Conservation (phyloP, 345 rosid genomes). For the Eucalyptus polybractea region DNA sequence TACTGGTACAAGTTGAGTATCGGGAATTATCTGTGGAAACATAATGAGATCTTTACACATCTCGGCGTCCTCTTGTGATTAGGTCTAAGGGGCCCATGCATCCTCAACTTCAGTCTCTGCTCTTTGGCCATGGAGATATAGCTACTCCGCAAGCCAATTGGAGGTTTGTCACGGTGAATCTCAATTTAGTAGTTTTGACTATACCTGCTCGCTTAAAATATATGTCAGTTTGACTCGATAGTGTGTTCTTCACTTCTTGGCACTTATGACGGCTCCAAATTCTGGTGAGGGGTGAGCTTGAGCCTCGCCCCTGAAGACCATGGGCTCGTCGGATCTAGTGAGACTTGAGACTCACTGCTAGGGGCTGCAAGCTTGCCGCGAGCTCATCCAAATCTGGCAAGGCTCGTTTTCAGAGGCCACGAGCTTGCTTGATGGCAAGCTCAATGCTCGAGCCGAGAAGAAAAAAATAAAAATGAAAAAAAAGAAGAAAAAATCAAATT, state of each 20-base stretch:
- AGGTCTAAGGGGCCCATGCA: neutral
- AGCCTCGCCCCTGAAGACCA: rapidly evolving
- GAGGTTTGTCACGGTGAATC: neutral
- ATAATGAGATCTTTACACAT: neutral
- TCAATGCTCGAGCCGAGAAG: too few relatives aligned
- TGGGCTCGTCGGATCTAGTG: rapidly evolving
- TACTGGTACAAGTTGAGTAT: neutral
- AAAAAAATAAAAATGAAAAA: rapidly evolving
- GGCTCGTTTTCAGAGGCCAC: rapidly evolving
- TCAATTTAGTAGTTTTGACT: neutral
- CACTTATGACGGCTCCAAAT: neutral
- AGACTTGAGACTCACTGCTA: rapidly evolving
- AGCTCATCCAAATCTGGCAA: rapidly evolving
- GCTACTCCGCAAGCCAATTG: neutral
- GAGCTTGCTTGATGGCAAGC: too few relatives aligned
- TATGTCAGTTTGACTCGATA: neutral
- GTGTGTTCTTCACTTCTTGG: neutral
- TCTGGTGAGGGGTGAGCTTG: constrained; percentile 4
- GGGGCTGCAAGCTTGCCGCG: too few relatives aligned
- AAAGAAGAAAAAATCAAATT: rapidly evolving
- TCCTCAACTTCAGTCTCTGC: neutral
- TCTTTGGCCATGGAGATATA: neutral
- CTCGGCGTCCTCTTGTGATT: neutral
- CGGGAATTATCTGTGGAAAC: neutral
- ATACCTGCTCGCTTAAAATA: neutral